These are phyloP conservation scores for Cercospora zeae-maydis DNA, from an alignment of 2,329 filamentous ascomycete genomes.

Conservation along the genomic window DNA sequence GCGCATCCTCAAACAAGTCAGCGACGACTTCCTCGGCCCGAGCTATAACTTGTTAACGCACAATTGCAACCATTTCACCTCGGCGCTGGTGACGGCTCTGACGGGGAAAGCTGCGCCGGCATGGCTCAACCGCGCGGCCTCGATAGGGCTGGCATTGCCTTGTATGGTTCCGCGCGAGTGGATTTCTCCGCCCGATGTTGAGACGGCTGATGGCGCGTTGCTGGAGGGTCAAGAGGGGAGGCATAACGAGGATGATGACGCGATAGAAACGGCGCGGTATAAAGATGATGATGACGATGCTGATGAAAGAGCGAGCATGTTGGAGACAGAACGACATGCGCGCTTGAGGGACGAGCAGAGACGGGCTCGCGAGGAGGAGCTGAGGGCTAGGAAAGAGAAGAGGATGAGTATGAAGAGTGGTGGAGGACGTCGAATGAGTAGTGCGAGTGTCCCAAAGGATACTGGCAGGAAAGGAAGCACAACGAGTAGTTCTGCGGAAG, in stretches of 20 bases:
- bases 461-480: background rate
- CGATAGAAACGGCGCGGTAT: slow-evolving; percentile 20
- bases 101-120: slow-evolving; percentile 66
- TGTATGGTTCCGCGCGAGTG: slow-evolving; percentile 80
- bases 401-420: background rate
- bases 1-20: slow-evolving; percentile 63
- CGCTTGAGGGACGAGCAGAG: slow-evolving; percentile 31
- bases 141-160: slow-evolving; percentile 73
- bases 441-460: background rate
- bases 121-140: slow-evolving; percentile 82
- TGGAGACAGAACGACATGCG: slow-evolving; percentile 23
- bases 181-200: slow-evolving; percentile 74
- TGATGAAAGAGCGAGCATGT: slow-evolving; percentile 8
- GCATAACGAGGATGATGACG: slow-evolving; percentile 36
- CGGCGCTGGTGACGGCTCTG: slow-evolving; percentile 68
- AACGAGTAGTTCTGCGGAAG: slow-evolving; percentile 7
- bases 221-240: slow-evolving; percentile 56
- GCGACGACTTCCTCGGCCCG: slow-evolving; percentile 69
- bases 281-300: slow-evolving; percentile 3
- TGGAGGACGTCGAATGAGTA: slow-evolving; percentile 14
- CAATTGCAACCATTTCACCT: slow-evolving; percentile 89
- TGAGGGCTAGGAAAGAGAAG: slow-evolving; percentile 4
- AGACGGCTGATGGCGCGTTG: slow-evolving; percentile 67
- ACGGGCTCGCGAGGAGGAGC: slow-evolving; percentile 27
- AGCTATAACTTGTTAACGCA: slow-evolving; percentile 76